Evolutionary conservation across 345 rosid species (phyloP), one percentile per base, ranked within the genome.

Genomic region (Rhodomyrtus tomentosa): DNA sequence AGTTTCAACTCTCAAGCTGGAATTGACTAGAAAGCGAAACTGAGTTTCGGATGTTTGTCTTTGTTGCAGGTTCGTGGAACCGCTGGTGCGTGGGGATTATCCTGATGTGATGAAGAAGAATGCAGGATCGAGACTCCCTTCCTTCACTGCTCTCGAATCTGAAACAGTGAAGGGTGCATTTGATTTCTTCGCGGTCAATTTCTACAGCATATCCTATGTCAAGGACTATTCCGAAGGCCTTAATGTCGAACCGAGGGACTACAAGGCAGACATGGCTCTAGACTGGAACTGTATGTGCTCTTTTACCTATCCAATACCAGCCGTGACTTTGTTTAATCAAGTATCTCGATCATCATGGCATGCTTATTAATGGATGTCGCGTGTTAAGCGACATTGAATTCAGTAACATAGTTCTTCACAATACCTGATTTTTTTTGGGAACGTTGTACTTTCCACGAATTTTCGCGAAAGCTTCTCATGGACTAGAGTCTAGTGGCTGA

Each of bases 61-160:
- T 11, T 82, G n/a, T 56, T 79, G 81, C 92, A 96, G 98, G 98
- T 82, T 91, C 85, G 81, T 89, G 40, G 81, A 92, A 85, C 98
- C 98, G 13, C 84, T 94, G 88, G 85, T 93, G 27, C 92, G 80
- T 86, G 98, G 99, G 20, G 96, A 95, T 62, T 95, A 93, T 87
- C 98, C 99, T 0, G 88, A 87, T 42, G 83, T 55, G 84, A 93
- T 95, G 96, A 94, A 92, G 87, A 88, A 85, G 84, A 90, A n/a
- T 42, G 89, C 85, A 16, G 96, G 93, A 29, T 86, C 95, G 3
- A 93, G 98, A 80, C 87, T 96, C 82, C 98, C 98, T 4, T 74
- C 82, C 82, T 94, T 95, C 87, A 85, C 93, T 4, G 10, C 53
- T 40, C 24, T 56, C 10, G 98, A 96, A 86, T 92, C 98, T 45